phyloP scores from a whole-genome alignment of 1,139 yeast species.

The Geotrichum bryndzae region DNA sequence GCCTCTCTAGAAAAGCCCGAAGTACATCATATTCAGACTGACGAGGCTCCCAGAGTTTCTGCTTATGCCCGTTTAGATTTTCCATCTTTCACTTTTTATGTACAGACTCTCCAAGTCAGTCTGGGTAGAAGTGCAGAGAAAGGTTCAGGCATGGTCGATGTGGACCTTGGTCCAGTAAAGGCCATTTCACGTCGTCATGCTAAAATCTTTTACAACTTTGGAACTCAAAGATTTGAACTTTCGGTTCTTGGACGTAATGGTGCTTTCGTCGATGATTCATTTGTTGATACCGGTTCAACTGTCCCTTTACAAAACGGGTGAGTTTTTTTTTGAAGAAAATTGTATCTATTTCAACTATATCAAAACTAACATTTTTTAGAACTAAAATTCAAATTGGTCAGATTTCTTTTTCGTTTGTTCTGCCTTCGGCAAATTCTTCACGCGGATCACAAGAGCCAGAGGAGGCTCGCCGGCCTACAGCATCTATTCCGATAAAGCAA shows the following conservation, averaged over 20 bases:
- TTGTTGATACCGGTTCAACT: slow-evolving; percentile 84
- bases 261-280: slow-evolving; percentile 86
- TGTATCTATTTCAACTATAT: slow-evolving; percentile 1
- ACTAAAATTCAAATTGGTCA: slow-evolving; percentile 91
- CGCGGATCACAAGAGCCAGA: slow-evolving; percentile 12
- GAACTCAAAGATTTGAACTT: slow-evolving; percentile 85
- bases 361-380: slow-evolving; percentile 31
- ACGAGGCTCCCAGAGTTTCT: slow-evolving; percentile 39
- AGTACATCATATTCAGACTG: not conserved
- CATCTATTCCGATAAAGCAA: slow-evolving; percentile 8
- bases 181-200: slow-evolving; percentile 93
- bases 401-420: slow-evolving; percentile 75
- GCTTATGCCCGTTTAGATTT: slow-evolving; percentile 95
- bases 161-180: slow-evolving; percentile 83
- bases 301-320: slow-evolving; percentile 67
- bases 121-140: slow-evolving; percentile 85
- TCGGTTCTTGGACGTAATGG: slow-evolving; percentile 92
- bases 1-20: slow-evolving; percentile 4
- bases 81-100: slow-evolving; percentile 87
- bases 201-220: slow-evolving; percentile 89
- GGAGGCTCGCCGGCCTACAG: slow-evolving; percentile 12
- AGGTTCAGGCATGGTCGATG: slow-evolving; percentile 52
- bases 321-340: slow-evolving; percentile 5
- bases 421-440: slow-evolving; percentile 47
- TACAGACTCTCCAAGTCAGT: slow-evolving; percentile 89